Evolutionary conservation across 768 basidiomycete species (phyloP), one percentile per base, ranked within the genome.

Genomic region (Mycena vitilis): DNA sequence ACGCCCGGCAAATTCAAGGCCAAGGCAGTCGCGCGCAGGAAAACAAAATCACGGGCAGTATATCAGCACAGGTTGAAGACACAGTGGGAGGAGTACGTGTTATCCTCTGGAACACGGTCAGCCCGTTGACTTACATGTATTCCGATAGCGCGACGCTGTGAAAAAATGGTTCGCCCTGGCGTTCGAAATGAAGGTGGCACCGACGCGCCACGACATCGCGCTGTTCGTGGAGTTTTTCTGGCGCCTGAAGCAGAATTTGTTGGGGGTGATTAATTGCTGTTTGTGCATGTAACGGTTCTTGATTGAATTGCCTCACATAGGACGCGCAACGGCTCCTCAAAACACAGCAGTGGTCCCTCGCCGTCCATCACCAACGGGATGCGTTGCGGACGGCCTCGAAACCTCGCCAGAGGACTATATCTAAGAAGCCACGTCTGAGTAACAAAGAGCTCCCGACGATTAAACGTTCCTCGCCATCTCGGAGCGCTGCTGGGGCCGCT

Each of bases 31-130:
- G 44, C 44, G 20, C 3, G 3, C 2, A 9, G 1, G 44, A 45
- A 20, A 20, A 15, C 44, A 2, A 15, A 4, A 49, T 49, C 10
- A 83, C 83, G 20, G 83, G 75, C 5, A 82, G 81, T n/a, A 67
- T 53, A 34, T 74, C 54, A 75, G 65, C 44, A 74, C 69, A 15
- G 76, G 74, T 4, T 75, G 47, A 9, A 76, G 68, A 38, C 65
- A 60, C 66, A 71, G 67, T 36, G 83, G 71, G 63, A 80, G 51
- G 51, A 4, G 51, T 52, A 30, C 18, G 51, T 34, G 2, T 34
- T 15, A 15, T 25, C 2, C 12, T 34, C 15, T 16, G 34, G 25
- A 13, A 15, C 5, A 34, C 25, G 13, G 9, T 15, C 15, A 1
- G 30, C 51, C 3, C 18, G 13, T 30, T 16, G 30, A 16, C 18